Evolutionary conservation across 352 stramenopile genomes (phyloP), one percentile per base, ranked within the genome.

Genomic region (Globisporangium uncinulatum): DNA sequence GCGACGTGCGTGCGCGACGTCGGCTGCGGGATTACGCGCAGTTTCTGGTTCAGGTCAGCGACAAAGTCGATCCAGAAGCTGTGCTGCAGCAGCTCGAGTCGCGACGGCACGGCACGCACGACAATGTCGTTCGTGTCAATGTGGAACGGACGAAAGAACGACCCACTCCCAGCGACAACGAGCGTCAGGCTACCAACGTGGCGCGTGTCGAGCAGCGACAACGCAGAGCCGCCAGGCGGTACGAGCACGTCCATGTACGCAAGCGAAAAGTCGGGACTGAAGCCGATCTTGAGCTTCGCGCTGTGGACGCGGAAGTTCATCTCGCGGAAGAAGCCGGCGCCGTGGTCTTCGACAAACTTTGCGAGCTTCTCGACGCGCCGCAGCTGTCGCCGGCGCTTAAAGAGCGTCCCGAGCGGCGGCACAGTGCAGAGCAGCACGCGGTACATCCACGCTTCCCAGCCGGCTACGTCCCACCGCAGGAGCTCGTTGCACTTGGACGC

Each of bases 31-130:
- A 94, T 46, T 9, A 85, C 59, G 15, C 79, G 81, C n/a, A 93
- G 54, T 31, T 73, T 69, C 60, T 80, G 69, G 58, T 95, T 93
- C 13, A 87, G 61, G 3, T 81, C 76, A 3, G 77, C 83, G 14
- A 92, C 68, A 59, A 92, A 93, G 48, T 92, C 77, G 58, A 93
- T 89, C 85, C 85, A 95, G 49, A 90, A 91, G 46, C 75, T 70
- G 46, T 95, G 79, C 21, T 92, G 71, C 34, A 95, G 51, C 10
- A 93, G 61, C 49, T 83, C 69, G 8, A 95, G 63, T 2, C 71
- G 73, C 10, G 75, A 78, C 17, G 85, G 83, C 24, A 93, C 76
- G 2, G 82, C 78, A 5, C 85, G 83, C 11, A 95, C 74, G 37
- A 89, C 67, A 13, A 87, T 81, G 49, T 95, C 85, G 62, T 93